Conservation (phyloP, 2,329 filamentous ascomycete species). For the Alternaria panax region DNA sequence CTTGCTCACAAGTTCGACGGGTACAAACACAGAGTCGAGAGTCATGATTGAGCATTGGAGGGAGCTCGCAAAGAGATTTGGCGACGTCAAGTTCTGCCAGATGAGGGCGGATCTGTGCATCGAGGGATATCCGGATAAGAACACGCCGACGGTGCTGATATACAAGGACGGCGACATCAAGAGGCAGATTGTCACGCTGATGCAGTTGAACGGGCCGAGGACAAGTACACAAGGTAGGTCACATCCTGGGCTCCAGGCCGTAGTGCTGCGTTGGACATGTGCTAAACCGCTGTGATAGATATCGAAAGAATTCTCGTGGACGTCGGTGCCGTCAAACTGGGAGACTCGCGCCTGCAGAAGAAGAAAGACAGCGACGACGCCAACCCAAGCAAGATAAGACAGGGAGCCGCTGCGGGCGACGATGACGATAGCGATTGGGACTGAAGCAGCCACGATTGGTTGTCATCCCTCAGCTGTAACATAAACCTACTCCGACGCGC, state of each 20-base stretch:
- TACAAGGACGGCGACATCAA: conserved; percentile 94
- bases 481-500: neutral
- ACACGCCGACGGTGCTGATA: conserved; percentile 91
- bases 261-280: neutral
- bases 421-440: conserved; percentile 69
- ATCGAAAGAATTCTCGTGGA: conserved; percentile 83
- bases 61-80: conserved; percentile 82
- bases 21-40: conserved; percentile 84
- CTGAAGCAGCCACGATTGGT: conserved; percentile 40
- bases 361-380: conserved; percentile 62
- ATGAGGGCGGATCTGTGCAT: conserved; percentile 93
- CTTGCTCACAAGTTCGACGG: conserved; percentile 78
- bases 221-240: conserved; percentile 28
- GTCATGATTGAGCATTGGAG: conserved; percentile 86
- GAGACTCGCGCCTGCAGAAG: conserved; percentile 77
- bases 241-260: neutral
- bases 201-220: conserved; percentile 71
- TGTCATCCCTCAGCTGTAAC: neutral
- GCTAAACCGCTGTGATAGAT: conserved; percentile 54
- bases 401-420: conserved; percentile 46
- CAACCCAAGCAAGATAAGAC: conserved; percentile 61
- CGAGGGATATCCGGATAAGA: conserved; percentile 92
- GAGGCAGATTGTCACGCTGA: conserved; percentile 89
- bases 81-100: conserved; percentile 97
- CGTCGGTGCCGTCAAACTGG: conserved; percentile 78